Base-by-base conservation (phyloP, 2,329 filamentous ascomycete genomes). In the Apiospora saccharicola region DNA sequence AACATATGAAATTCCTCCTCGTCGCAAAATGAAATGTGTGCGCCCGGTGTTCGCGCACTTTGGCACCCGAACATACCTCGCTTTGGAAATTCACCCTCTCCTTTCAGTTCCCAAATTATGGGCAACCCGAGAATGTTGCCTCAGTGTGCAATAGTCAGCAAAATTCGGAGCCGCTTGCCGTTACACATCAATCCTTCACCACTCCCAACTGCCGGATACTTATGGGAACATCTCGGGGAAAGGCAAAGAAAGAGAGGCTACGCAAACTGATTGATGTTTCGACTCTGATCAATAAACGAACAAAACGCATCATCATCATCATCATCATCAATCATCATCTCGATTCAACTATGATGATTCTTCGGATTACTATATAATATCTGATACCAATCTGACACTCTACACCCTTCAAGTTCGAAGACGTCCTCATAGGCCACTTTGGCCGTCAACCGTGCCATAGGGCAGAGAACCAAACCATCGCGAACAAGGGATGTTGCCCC, bases 321-420 rank as follows among this genome's bases (percentile, higher is more conserved):
- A n/a, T n/a, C n/a, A n/a, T n/a, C 19, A 34, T 61, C 16, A 22
- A n/a, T 61, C 7, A 61, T 61, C 19, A 37, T 61, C 26, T 61
- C 53, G 19, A 61, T 61, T 22, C 53, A 30, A 34, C 26, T 19
- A 12, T 37, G 30, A 37, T 12, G 26, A 12, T 37, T 37, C 22
- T 61, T 61, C 53, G 53, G 53, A 14, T 53, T 61, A 30, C 13
- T 41, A 64, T n/a, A 6, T 41, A 10, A n/a, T 64, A 64, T 64
- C 57, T 64, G 57, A 64, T 64, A 64, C 57, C 19, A 37, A 41
- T 64, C 57, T 64, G 57, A 64, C 19, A 64, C 57, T 37, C 3
- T n/a, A 16, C 51, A 57, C 51, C 26, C 51, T 57, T 57, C 51
- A 57, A 34, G 30, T 30, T 14, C 51, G 51, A 57, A 57, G 51